phyloP scores from a whole-genome alignment of 768 basidiomycete genomes.

The Phlegmacium glaucopus region DNA sequence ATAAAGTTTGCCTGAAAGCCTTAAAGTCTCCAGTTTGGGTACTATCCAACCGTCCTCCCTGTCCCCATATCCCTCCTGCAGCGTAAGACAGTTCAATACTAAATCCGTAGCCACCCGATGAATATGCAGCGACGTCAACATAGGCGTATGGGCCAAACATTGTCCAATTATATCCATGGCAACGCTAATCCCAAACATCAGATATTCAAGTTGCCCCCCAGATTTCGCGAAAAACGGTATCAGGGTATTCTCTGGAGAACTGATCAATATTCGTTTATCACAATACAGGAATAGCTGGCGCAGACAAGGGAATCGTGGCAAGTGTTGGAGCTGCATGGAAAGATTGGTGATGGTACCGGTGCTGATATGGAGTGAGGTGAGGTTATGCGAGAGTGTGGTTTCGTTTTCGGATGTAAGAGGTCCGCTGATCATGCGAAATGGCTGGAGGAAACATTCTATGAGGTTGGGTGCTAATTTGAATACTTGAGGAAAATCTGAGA shows the following conservation, averaged over 20 bases:
- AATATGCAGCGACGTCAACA: slow-evolving; percentile 1
- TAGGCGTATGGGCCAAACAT: slow-evolving; percentile 1
- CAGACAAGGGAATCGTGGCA: slow-evolving; percentile 3
- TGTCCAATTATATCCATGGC: background rate
- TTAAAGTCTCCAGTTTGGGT: slow-evolving; percentile 1
- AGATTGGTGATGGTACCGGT: slow-evolving; percentile 1
- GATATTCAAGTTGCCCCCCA: slow-evolving; percentile 1
- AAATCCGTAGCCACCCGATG: slow-evolving; percentile 2
- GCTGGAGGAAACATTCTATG: slow-evolving; percentile 5
- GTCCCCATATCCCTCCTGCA: background rate
- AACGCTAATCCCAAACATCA: background rate
- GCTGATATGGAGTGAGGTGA: slow-evolving; percentile 6
- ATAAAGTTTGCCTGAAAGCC: slow-evolving; percentile 6
- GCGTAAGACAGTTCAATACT: background rate
- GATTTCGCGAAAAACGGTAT: slow-evolving; percentile 3
- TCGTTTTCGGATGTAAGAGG: background rate
- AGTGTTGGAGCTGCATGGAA: slow-evolving; percentile 4
- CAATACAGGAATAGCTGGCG: slow-evolving; percentile 5
- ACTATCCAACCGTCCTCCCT: background rate
- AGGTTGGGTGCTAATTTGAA: slow-evolving; percentile 4
- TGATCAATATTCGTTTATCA: slow-evolving; percentile 1
- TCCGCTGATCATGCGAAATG: background rate
- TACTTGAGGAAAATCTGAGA: slow-evolving; percentile 1
- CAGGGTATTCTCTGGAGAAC: background rate
- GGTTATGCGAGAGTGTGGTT: background rate